phyloP scores from a whole-genome alignment of 305 asterid genomes.

The Solanum hybrid region DNA sequence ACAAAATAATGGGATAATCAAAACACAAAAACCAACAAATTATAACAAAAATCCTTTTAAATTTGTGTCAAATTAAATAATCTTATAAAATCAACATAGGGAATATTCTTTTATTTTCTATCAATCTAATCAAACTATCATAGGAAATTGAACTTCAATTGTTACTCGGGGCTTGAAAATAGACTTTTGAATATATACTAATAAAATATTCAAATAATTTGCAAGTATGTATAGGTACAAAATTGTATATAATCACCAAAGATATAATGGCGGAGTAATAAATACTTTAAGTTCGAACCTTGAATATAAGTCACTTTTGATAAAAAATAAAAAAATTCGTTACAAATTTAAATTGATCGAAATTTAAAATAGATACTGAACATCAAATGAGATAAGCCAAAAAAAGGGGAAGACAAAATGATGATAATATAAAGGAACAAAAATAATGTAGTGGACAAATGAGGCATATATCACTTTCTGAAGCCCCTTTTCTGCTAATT shows the following conservation, averaged over 20 bases:
- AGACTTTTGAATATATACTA: not conserved
- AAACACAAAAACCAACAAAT: not conserved
- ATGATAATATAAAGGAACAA: not conserved
- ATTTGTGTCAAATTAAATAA: not conserved
- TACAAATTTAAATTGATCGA: not conserved
- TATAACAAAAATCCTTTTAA: not conserved
- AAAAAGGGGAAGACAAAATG: not conserved
- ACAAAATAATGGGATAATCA: no score
- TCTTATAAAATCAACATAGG: not conserved
- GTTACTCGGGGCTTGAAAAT: not conserved
- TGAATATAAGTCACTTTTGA: not conserved
- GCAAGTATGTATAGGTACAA: not conserved
- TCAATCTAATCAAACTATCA: not conserved
- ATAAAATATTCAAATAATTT: not conserved
- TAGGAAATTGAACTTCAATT: not conserved
- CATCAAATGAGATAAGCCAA: not conserved
- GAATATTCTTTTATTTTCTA: not conserved
- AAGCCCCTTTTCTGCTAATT: not conserved
- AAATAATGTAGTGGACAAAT: not conserved
- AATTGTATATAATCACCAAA: not conserved
- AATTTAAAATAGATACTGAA: not conserved
- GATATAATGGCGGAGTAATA: not conserved
- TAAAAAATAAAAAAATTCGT: fast-evolving
- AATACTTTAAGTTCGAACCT: not conserved
- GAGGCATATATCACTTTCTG: not conserved